These are phyloP conservation scores for Suillus subluteus DNA, from an alignment of 768 basidiomycete species.

Conservation along the genomic window DNA sequence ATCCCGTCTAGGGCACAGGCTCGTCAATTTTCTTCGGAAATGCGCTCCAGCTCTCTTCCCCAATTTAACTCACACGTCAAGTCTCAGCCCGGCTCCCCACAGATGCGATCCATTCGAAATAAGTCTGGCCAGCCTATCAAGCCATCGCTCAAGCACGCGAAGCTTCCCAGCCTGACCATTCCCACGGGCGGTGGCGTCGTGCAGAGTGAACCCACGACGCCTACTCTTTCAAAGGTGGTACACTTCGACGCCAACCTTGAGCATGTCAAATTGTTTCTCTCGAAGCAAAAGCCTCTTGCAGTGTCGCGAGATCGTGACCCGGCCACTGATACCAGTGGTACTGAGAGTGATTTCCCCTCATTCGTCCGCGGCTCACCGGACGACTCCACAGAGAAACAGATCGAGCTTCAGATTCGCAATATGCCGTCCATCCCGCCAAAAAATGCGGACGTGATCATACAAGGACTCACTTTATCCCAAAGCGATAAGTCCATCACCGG, in stretches of 20 bases:
- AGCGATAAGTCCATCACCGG: constrained; percentile 68
- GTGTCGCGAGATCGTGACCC: constrained; percentile 92
- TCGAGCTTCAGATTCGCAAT: constrained; percentile 69
- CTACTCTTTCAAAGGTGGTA: constrained; percentile 79
- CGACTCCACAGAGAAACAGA: constrained; percentile 36
- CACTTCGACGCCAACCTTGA: constrained; percentile 93
- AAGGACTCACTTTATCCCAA: constrained; percentile 54
- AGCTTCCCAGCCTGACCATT: constrained; percentile 56
- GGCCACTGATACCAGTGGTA: constrained; percentile 77
- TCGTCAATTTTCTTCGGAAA: constrained; percentile 28
- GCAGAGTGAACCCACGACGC: constrained; percentile 83
- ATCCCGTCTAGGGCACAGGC: constrained; percentile 8
- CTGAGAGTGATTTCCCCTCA: constrained; percentile 75
- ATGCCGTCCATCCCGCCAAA: constrained; percentile 53
- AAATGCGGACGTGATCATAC: constrained; percentile 53
- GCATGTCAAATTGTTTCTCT: constrained; percentile 91
- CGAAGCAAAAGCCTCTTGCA: constrained; percentile 93
- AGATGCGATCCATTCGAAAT: constrained; percentile 67
- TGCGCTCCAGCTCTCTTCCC: constrained; percentile 12
- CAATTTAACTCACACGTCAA: constrained; percentile 9
- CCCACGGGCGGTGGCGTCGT: constrained; percentile 50
- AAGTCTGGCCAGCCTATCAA: constrained; percentile 95
- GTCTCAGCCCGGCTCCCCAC: constrained; percentile 15
- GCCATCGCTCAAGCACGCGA: constrained; percentile 81
- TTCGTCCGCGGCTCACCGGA: constrained; percentile 58